Conservation (phyloP, 139 green algal genomes). For the Microglena sp. region DNA sequence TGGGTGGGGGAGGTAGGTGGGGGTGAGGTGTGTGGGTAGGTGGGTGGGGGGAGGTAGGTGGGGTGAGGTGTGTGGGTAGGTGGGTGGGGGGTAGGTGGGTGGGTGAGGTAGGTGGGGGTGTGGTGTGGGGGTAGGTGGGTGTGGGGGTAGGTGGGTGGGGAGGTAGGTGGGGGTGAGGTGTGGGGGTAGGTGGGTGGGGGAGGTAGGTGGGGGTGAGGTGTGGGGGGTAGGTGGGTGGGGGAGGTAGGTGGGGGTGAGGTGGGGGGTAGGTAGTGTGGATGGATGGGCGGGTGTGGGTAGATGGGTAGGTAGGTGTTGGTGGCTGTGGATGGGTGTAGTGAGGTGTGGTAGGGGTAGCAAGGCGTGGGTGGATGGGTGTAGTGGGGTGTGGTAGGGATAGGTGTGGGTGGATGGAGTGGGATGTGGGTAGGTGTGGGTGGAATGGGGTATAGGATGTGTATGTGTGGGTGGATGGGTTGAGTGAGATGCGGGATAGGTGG, state of each 20-base stretch:
- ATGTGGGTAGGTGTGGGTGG: neutral
- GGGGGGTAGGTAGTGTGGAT: neutral
- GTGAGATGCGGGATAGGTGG: neutral
- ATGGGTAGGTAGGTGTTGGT: neutral
- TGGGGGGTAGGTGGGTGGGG: neutral
- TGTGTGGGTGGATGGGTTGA: neutral
- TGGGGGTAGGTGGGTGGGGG: neutral
- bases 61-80: neutral
- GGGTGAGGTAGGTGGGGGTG: neutral
- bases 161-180: neutral
- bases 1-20: too few species aligned
- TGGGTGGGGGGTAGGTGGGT: neutral
- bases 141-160: neutral
- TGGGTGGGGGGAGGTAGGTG: too few species aligned
- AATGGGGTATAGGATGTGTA: neutral
- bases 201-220: neutral
- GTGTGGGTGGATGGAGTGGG: neutral
- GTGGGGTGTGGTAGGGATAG: neutral
- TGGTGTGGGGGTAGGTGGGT: too few species aligned
- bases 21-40: neutral
- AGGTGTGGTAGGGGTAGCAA: neutral
- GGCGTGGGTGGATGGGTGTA: neutral
- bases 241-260: neutral
- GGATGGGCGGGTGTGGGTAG: neutral
- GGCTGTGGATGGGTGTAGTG: neutral